These are phyloP conservation scores for Fusarium incarnatum DNA, from an alignment of 2,329 filamentous ascomycete genomes.

Conservation along the genomic window DNA sequence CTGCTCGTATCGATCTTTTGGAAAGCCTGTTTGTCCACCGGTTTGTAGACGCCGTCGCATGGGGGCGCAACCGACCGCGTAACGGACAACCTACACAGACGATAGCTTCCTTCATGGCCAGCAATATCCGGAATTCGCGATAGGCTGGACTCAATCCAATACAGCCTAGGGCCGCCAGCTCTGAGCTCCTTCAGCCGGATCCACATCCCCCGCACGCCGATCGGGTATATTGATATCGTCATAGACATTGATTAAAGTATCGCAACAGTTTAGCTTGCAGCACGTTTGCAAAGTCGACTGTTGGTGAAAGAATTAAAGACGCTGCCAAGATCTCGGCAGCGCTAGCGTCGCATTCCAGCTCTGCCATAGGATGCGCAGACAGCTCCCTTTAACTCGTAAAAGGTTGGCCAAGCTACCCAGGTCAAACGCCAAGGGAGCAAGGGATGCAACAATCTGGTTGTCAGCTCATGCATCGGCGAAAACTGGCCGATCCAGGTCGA, in stretches of 20 bases:
- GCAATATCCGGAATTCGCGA: conserved; percentile 14
- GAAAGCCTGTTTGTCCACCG: conserved; percentile 29
- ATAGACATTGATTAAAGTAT: conserved; percentile 34
- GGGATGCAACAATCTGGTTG: conserved; percentile 21
- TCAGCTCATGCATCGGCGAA: conserved; percentile 31
- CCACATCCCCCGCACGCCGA: conserved; percentile 32
- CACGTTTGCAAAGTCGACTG: conserved; percentile 15
- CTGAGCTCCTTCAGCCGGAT: conserved; percentile 8
- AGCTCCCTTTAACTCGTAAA: conserved; percentile 15
- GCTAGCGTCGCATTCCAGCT: conserved; percentile 31
- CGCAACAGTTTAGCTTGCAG: conserved; percentile 11
- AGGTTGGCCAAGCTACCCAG: conserved; percentile 10
- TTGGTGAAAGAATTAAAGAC: conserved; percentile 20
- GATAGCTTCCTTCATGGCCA: conserved; percentile 19
- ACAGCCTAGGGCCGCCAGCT: conserved; percentile 7
- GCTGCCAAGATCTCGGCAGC: conserved; percentile 33
- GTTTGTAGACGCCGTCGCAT: conserved; percentile 1
- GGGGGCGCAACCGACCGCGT: conserved; percentile 24
- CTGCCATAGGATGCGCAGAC: conserved; percentile 5
- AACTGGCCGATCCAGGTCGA: conserved; percentile 17
- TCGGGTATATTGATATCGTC: conserved; percentile 35
- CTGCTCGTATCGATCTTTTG: conserved; percentile 11
- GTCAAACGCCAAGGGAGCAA: conserved; percentile 8
- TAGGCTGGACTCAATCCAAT: conserved; percentile 8
- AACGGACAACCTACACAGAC: conserved; percentile 34